Evolutionary conservation across 169 alveolate species (phyloP).

Genomic region (Hepatocystis sp.): DNA sequence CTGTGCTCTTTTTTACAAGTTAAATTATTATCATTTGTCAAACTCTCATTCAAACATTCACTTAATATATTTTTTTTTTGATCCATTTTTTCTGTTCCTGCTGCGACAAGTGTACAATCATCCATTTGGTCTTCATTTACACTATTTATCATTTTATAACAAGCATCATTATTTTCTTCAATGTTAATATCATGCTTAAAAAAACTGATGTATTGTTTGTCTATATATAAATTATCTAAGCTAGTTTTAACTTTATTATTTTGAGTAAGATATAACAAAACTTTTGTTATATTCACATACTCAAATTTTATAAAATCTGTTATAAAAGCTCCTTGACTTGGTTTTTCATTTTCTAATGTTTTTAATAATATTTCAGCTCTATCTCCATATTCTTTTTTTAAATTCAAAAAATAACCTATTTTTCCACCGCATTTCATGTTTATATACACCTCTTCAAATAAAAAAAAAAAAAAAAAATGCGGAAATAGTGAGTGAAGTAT

Average conservation of each 20-base stretch:
- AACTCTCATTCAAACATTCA: no score
- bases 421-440: slow-evolving; percentile 71
- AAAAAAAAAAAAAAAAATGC: no score
- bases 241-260: slow-evolving; percentile 25
- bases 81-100: no score
- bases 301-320: slow-evolving; percentile 50
- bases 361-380: slow-evolving; percentile 30
- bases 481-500: no score
- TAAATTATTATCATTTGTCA: no score
- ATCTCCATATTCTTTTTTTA: slow-evolving; percentile 68
- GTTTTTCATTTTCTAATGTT: slow-evolving; percentile 22
- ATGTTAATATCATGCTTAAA: no score
- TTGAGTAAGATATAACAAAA: slow-evolving; percentile 13
- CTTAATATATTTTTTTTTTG: no score
- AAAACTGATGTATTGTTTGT: slow-evolving; percentile 7
- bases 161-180: no score
- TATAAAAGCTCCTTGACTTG: slow-evolving; percentile 41
- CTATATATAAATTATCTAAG: slow-evolving; percentile 54
- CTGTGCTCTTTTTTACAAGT: no score
- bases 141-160: background rate
- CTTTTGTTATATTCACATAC: slow-evolving; percentile 27
- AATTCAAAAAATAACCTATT: slow-evolving; percentile 48
- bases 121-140: background rate
- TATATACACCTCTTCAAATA: no score
- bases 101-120: no score